Percentiles rank a stretch among this genome's conserved stretches.
Conservation (phyloP, 2,329 filamentous ascomycete species). For the Ophiocordyceps camponoti-leonardi region DNA sequence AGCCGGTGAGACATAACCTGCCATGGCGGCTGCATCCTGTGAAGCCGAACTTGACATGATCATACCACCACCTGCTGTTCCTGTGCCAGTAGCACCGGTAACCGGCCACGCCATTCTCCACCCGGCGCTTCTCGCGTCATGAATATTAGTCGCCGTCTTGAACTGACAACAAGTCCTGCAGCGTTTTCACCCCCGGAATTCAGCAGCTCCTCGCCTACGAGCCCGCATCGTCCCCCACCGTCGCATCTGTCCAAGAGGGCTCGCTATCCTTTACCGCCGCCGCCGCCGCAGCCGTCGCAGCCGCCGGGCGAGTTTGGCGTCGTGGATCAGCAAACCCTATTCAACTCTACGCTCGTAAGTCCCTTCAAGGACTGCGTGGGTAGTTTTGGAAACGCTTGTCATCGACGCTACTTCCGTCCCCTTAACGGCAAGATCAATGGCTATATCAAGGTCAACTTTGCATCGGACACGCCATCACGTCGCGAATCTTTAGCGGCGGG, state of each 20-base stretch:
- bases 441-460: constrained; percentile 21
- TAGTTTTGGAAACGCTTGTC: constrained; percentile 8
- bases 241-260: neutral
- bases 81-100: too few relatives aligned
- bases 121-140: neutral
- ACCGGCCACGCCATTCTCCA: too few relatives aligned
- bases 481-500: neutral
- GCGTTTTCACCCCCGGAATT: constrained; percentile 1
- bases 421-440: constrained; percentile 17
- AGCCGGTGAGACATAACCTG: too few relatives aligned
- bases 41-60: too few relatives aligned
- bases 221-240: neutral
- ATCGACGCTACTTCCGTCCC: constrained; percentile 13
- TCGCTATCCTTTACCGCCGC: neutral
- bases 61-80: too few relatives aligned
- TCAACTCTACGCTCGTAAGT: constrained; percentile 7
- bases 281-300: neutral
- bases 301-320: neutral
- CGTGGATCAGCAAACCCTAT: neutral
- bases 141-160: neutral
- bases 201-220: constrained; percentile 2
- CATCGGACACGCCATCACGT: constrained; percentile 3
- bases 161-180: constrained; percentile 1
- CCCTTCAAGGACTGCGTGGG: constrained; percentile 16
- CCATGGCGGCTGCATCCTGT: too few relatives aligned